Conservation (phyloP, 2,329 filamentous ascomycete species). For the Clathrospora elynae region DNA sequence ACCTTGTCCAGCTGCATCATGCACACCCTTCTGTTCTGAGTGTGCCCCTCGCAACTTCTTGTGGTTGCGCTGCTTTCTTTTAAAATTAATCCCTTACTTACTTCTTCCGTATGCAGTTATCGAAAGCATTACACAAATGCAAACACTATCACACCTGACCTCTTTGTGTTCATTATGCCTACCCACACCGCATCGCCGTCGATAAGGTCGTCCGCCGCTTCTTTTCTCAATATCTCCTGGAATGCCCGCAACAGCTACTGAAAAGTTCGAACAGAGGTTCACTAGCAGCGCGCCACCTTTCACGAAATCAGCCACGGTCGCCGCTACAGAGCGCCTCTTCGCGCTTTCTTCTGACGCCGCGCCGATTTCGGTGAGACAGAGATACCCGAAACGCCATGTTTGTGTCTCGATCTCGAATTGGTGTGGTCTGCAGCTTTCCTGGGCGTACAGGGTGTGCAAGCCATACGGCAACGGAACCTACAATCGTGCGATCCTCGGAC, state of each 20-base stretch:
- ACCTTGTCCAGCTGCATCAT: neutral
- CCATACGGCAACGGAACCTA: too few relatives aligned
- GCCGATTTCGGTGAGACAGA: neutral
- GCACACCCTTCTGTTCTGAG: neutral
- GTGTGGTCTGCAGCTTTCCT: neutral
- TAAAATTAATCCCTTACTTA: neutral
- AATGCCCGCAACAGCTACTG: neutral
- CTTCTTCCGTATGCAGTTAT: neutral
- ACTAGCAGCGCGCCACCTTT: too few relatives aligned
- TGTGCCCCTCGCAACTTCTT: neutral
- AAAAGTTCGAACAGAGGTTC: too few relatives aligned
- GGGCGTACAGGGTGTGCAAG: neutral
- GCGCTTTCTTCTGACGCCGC: neutral
- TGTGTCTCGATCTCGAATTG: neutral
- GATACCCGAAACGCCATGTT: neutral
- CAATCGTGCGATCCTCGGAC: too few relatives aligned
- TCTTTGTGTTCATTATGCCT: neutral
- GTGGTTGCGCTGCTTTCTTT: neutral
- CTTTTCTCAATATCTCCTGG: neutral
- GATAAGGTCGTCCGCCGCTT: neutral
- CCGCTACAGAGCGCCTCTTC: neutral
- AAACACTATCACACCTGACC: constrained; percentile 2
- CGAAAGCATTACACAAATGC: constrained; percentile 1
- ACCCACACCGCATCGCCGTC: neutral
- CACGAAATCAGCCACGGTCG: too few relatives aligned